Conservation (phyloP, 106 monocot genomes). For the Dioscorea alata region DNA sequence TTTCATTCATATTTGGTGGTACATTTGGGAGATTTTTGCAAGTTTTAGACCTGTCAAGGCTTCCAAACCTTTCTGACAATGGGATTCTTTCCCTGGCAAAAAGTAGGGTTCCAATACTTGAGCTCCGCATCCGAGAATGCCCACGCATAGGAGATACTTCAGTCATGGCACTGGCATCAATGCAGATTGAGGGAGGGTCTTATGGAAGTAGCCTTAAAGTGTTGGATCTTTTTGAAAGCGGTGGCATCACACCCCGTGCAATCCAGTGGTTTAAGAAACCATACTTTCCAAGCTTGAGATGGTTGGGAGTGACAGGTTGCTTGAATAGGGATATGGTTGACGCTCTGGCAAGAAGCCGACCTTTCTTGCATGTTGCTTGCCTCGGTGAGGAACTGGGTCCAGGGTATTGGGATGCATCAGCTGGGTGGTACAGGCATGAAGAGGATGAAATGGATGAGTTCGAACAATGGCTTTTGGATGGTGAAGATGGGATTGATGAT, state of each 20-base stretch:
- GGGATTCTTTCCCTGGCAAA: slow-evolving; percentile 61
- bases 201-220: slow-evolving; percentile 71
- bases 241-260: slow-evolving; percentile 76
- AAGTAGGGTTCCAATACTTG: slow-evolving; percentile 55
- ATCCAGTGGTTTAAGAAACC: slow-evolving; percentile 96
- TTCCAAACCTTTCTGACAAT: slow-evolving; percentile 65
- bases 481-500: slow-evolving; percentile 33
- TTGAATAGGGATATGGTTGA: slow-evolving; percentile 88
- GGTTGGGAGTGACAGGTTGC: slow-evolving; percentile 84
- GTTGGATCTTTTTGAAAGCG: slow-evolving; percentile 71
- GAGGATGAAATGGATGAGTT: slow-evolving; percentile 88
- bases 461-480: slow-evolving; percentile 78
- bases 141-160: slow-evolving; percentile 63
- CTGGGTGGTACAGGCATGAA: slow-evolving; percentile 53
- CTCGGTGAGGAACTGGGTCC: slow-evolving; percentile 79
- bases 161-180: slow-evolving; percentile 87
- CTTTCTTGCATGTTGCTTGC: slow-evolving; percentile 63
- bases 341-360: slow-evolving; percentile 58
- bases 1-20: slow-evolving; percentile 49
- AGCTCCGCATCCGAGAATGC: slow-evolving; percentile 83
- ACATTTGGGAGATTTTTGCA: slow-evolving; percentile 36
- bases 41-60: slow-evolving; percentile 65
- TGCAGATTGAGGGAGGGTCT: slow-evolving; percentile 66
- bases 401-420: slow-evolving; percentile 46
- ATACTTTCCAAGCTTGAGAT: slow-evolving; percentile 83